Conservation (phyloP, 768 basidiomycete species). For the Auriculariales sp. region DNA sequence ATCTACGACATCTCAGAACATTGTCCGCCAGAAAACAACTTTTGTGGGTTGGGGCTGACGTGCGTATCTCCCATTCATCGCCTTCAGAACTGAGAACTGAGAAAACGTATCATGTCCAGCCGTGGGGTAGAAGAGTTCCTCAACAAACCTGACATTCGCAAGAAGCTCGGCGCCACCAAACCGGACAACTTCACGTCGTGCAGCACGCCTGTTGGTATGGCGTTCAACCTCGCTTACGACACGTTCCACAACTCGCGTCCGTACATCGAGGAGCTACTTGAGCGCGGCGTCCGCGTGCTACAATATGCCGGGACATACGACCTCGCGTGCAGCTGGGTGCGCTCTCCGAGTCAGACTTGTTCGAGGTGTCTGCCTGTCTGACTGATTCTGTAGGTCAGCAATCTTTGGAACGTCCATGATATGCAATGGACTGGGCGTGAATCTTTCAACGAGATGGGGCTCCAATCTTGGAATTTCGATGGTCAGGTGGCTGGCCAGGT, state of each 20-base stretch:
- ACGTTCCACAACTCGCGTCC: constrained; percentile 13
- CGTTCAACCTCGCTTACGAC: constrained; percentile 36
- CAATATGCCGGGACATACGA: constrained; percentile 13
- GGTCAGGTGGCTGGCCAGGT: constrained; percentile 25
- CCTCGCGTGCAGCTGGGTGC: constrained; percentile 19
- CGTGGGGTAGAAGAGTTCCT: constrained; percentile 41
- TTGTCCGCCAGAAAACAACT: constrained; percentile 37
- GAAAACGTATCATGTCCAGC: constrained; percentile 10
- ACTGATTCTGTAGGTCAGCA: background rate
- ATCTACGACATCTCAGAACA: constrained; percentile 56
- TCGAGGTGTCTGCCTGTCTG: constrained; percentile 17
- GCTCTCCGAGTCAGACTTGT: constrained; percentile 43
- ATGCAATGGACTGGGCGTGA: constrained; percentile 40
- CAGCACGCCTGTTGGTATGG: constrained; percentile 25
- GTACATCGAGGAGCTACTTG: constrained; percentile 24
- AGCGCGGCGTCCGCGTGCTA: constrained; percentile 19
- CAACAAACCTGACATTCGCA: constrained; percentile 36
- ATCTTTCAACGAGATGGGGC: constrained; percentile 37
- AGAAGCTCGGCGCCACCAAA: constrained; percentile 47
- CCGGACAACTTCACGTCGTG: constrained; percentile 28
- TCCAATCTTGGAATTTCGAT: constrained; percentile 52
- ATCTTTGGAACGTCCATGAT: constrained; percentile 26
- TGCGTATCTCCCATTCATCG: constrained; percentile 9
- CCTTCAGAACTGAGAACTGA: background rate
- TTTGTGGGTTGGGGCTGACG: constrained; percentile 49